Evolutionary conservation across 2,329 filamentous ascomycete species (phyloP).

Genomic region (Onygenales sp.): DNA sequence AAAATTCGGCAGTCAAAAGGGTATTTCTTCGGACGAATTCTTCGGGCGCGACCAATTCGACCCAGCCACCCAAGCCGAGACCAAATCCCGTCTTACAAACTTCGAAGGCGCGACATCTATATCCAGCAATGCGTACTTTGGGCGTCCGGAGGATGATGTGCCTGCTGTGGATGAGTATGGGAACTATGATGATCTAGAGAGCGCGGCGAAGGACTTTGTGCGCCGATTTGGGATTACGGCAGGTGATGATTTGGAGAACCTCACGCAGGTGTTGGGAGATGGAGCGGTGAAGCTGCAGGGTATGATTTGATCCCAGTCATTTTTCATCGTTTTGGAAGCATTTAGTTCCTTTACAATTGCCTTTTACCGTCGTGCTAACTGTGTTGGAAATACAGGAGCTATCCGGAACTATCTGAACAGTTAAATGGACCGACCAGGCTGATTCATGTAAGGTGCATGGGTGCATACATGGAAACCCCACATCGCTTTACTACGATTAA

Average conservation of each 20-base stretch:
- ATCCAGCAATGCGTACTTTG: slow-evolving; percentile 96
- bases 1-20: slow-evolving; percentile 89
- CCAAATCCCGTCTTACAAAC: slow-evolving; percentile 75
- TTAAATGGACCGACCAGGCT: slow-evolving; percentile 18
- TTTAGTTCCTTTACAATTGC: not conserved
- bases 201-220: slow-evolving; percentile 91
- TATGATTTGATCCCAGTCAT: slow-evolving; percentile 16
- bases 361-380: not conserved
- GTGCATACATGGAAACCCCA: too few species aligned
- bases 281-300: slow-evolving; percentile 78
- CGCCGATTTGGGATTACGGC: slow-evolving; percentile 92
- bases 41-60: slow-evolving; percentile 88
- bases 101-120: slow-evolving; percentile 91
- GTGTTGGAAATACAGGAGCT: slow-evolving; percentile 24
- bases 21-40: slow-evolving; percentile 96
- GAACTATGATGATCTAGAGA: slow-evolving; percentile 79
- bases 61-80: slow-evolving; percentile 68
- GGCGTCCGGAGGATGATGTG: slow-evolving; percentile 74
- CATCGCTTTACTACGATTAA: too few species aligned
- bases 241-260: slow-evolving; percentile 88
- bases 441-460: too few species aligned
- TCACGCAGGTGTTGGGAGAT: slow-evolving; percentile 73
- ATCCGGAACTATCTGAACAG: slow-evolving; percentile 42
- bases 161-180: slow-evolving; percentile 51
- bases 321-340: not conserved